Conservation (phyloP, 129 eudicot species). For the Flaveria sonorensis region DNA sequence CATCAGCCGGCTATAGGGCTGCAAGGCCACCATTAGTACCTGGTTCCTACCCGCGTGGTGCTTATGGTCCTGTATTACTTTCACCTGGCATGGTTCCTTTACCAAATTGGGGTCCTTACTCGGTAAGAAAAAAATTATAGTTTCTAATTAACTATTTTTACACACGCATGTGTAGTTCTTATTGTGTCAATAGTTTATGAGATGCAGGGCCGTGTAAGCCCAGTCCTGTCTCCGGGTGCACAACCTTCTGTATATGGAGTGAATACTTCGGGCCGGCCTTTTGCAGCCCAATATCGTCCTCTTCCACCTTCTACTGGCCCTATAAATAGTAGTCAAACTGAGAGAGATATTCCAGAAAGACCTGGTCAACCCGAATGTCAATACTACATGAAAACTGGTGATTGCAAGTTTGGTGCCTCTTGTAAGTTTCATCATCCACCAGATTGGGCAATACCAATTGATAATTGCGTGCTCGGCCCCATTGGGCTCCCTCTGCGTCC, state of each 20-base stretch:
- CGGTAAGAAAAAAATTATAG: slow-evolving; percentile 52
- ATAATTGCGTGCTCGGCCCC: slow-evolving; percentile 61
- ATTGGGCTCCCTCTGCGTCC: slow-evolving; percentile 88
- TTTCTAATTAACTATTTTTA: background rate
- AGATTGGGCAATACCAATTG: slow-evolving; percentile 55
- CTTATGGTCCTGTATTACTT: slow-evolving; percentile 76
- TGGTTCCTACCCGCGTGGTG: slow-evolving; percentile 75
- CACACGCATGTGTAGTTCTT: slow-evolving; percentile 2
- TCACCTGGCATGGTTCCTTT: slow-evolving; percentile 80
- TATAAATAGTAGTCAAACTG: slow-evolving; percentile 36
- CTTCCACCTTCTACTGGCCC: slow-evolving; percentile 52
- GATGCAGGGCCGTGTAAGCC: slow-evolving; percentile 79
- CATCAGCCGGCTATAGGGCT: slow-evolving; percentile 53
- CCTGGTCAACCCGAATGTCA: slow-evolving; percentile 82
- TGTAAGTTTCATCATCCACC: slow-evolving; percentile 90
- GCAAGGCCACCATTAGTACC: slow-evolving; percentile 82
- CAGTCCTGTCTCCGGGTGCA: slow-evolving; percentile 79
- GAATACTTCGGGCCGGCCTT: slow-evolving; percentile 59
- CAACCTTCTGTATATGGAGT: slow-evolving; percentile 75
- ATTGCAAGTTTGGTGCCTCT: slow-evolving; percentile 77
- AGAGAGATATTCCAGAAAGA: slow-evolving; percentile 57
- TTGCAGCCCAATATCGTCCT: slow-evolving; percentile 57
- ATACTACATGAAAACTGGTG: slow-evolving; percentile 83
- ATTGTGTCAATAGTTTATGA: slow-evolving; percentile 36
- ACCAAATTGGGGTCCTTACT: slow-evolving; percentile 79